Evolutionary conservation across 306 rosid species (phyloP).

Genomic region (Vachellia collinsii): DNA sequence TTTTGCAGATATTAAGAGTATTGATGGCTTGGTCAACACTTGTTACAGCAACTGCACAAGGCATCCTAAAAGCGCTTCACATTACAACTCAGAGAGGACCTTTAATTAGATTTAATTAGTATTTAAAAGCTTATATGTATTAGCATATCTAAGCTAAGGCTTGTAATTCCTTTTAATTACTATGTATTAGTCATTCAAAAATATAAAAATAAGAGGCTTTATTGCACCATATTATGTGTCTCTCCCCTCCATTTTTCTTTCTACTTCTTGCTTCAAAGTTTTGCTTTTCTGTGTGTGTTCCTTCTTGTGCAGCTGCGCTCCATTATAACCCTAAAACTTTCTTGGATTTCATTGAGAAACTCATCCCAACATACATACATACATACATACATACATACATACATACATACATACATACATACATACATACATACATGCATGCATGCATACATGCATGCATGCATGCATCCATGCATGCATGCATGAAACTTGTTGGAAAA

Average conservation of each 20-base stretch:
- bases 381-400: too few relatives aligned
- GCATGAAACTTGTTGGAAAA: too few relatives aligned
- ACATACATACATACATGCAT: too few relatives aligned
- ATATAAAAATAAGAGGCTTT: background rate
- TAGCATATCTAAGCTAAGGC: background rate
- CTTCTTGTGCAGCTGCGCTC: background rate
- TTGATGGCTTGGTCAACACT: background rate
- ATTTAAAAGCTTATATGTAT: background rate
- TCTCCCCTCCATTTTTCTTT: background rate
- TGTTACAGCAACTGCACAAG: background rate
- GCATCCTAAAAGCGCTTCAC: background rate
- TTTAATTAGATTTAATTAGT: background rate
- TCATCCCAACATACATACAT: too few relatives aligned
- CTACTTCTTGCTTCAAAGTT: background rate
- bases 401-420: too few relatives aligned
- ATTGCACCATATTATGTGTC: background rate
- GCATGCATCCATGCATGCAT: too few relatives aligned
- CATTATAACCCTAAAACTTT: background rate
- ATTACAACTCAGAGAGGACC: background rate
- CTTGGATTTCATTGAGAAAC: too few relatives aligned
- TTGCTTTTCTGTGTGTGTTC: too few relatives aligned
- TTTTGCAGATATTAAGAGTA: background rate
- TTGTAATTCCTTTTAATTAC: constrained; percentile 5
- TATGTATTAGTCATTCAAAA: background rate
- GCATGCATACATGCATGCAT: too few relatives aligned